Percentiles rank a stretch among this genome's conserved stretches.
phyloP scores from a whole-genome alignment of 2,329 filamentous ascomycete species.

The Mariannaea sp. region DNA sequence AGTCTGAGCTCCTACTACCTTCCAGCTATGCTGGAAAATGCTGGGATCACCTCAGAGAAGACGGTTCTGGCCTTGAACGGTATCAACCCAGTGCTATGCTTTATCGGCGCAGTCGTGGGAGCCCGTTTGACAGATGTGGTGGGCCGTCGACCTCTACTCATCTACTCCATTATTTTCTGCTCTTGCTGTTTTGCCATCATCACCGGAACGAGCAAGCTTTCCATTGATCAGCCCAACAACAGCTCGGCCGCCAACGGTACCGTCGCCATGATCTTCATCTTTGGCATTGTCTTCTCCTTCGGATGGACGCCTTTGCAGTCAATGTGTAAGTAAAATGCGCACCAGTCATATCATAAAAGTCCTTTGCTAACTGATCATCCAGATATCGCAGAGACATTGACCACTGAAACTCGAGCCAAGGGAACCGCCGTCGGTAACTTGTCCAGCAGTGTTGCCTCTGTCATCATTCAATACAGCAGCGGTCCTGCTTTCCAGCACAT shows the following conservation, averaged over 20 bases:
- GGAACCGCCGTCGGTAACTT: constrained; percentile 51
- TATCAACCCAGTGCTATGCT: constrained; percentile 59
- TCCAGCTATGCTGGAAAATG: constrained; percentile 54
- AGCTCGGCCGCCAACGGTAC: constrained; percentile 48
- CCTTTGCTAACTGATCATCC: not conserved
- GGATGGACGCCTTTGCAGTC: constrained; percentile 55
- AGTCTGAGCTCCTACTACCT: constrained; percentile 60
- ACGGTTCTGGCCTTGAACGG: constrained; percentile 56
- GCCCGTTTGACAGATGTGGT: constrained; percentile 60
- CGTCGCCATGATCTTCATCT: constrained; percentile 56
- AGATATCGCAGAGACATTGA: constrained; percentile 53
- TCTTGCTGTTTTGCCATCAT: constrained; percentile 55
- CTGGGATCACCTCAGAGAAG: constrained; percentile 55
- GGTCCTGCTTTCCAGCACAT: constrained; percentile 51
- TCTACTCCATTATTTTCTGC: constrained; percentile 53
- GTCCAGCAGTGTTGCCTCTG: constrained; percentile 44
- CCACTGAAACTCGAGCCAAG: constrained; percentile 51
- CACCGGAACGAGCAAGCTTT: constrained; percentile 53
- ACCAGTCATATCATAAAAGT: not conserved
- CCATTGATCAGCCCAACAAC: constrained; percentile 44
- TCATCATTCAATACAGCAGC: constrained; percentile 51
- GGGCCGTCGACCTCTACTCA: constrained; percentile 60
- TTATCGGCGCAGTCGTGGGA: constrained; percentile 56
- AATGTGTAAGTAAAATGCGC: constrained; percentile 40
- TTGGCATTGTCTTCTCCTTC: constrained; percentile 55